Base-by-base conservation (phyloP, 257 asterid species). In the Galeopsis tetrahit region DNA sequence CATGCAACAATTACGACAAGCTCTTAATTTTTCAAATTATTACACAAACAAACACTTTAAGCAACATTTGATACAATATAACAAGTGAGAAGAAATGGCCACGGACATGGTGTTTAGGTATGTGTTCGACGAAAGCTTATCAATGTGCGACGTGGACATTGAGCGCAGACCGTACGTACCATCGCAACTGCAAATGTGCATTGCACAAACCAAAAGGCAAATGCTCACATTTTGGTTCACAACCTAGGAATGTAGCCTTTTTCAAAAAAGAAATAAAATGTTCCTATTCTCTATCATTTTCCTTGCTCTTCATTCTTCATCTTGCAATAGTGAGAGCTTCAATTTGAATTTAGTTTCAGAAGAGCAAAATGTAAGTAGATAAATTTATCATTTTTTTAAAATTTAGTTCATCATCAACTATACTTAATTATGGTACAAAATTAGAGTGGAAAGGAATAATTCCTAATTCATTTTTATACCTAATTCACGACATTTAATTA, bases 111-210 rank as follows among this genome's bases (percentile, higher is more conserved):
- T 78, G 75, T 14, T 82, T 43, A 71, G 69, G 14, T 69, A 79
- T 71, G 77, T 72, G 62, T 35, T 77, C 11, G 52, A 66, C 17
- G 86, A 86, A 69, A 69, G 82, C 73, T 74, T 78, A 62, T 76
- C 80, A 2, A 49, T 77, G 80, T 36, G 43, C 2, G 84, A 82
- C 73, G 69, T 44, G 74, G 75, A 71, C 32, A 63, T 78, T 4
- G 84, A 85, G 77, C 64, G 82, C 28, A 68, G 85, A 71, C 85
- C 85, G 7, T 78, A 81, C 85, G 7, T 78, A 81, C 40, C 84
- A 81, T 63, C 33, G 21, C 2, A 52, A 81, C 65, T 81, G 85
- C 80, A 52, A 66, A 13, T 84, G 85, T 33, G 81, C 84, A 71
- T 51, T 81, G 78, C 82, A 76, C 52, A 34, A 76, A 38, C 3